Conservation (phyloP, 306 rosid species). For the Begonia masoniana region DNA sequence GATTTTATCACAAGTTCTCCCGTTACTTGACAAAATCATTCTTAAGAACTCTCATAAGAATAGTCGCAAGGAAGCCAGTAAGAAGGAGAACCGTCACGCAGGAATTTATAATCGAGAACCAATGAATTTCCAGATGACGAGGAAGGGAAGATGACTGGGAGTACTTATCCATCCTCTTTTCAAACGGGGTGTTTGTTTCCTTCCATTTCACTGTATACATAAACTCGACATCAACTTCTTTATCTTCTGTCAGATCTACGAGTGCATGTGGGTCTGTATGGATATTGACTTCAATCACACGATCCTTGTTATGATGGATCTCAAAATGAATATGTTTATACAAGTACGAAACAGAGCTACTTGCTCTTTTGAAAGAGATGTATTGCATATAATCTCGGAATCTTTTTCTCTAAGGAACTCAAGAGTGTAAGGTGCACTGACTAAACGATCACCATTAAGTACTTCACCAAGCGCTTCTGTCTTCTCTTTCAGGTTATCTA, state of each 20-base stretch:
- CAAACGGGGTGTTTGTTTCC: slow-evolving; percentile 58
- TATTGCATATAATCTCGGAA: slow-evolving; percentile 33
- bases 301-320: slow-evolving; percentile 54
- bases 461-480: slow-evolving; percentile 91
- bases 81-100: slow-evolving; percentile 78
- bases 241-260: slow-evolving; percentile 63
- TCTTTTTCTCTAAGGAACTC: slow-evolving; percentile 56
- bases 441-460: slow-evolving; percentile 78
- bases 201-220: slow-evolving; percentile 68
- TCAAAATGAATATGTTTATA: slow-evolving; percentile 75
- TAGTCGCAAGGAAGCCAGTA: slow-evolving; percentile 75
- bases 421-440: slow-evolving; percentile 64
- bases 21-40: slow-evolving; percentile 93
- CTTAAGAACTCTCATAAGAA: slow-evolving; percentile 80
- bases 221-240: slow-evolving; percentile 47
- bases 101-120: slow-evolving; percentile 85
- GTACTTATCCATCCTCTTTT: slow-evolving; percentile 80
- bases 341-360: slow-evolving; percentile 54
- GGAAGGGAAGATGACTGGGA: slow-evolving; percentile 57
- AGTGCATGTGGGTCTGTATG: slow-evolving; percentile 44
- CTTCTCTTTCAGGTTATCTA: slow-evolving; percentile 56
- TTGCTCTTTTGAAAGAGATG: slow-evolving; percentile 35
- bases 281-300: slow-evolving; percentile 61
- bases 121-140: slow-evolving; percentile 82
- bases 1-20: too few species aligned